These are phyloP conservation scores for Apophysomyces variabilis DNA, from an alignment of 371 early-diverging fungal species.

Conservation along the genomic window DNA sequence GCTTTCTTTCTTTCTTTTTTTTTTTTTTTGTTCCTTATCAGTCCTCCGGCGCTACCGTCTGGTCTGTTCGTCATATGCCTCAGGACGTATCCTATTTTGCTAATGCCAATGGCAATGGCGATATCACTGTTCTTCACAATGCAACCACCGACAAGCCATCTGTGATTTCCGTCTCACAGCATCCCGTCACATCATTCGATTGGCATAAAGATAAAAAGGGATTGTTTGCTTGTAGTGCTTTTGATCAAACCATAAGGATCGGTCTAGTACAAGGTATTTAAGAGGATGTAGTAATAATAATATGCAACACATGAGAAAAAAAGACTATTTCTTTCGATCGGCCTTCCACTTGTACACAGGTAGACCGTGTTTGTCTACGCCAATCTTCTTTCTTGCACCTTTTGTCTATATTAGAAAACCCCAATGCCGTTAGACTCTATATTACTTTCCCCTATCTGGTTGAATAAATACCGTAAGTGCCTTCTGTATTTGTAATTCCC, in stretches of 20 bases:
- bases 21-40: constrained; percentile 12
- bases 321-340: constrained; percentile 77
- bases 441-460: not conserved
- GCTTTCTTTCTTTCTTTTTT: not conserved
- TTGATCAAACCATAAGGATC: constrained; percentile 55
- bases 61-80: constrained; percentile 76
- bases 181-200: constrained; percentile 54
- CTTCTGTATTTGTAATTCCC: constrained; percentile 81
- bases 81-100: constrained; percentile 68
- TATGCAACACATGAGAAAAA: not conserved
- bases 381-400: constrained; percentile 84
- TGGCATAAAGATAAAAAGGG: constrained; percentile 59
- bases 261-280: constrained; percentile 44
- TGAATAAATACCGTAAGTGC: constrained; percentile 66
- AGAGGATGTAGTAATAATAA: not conserved
- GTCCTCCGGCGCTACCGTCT: constrained; percentile 67
- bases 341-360: constrained; percentile 92
- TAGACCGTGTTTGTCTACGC: constrained; percentile 80
- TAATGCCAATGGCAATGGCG: constrained; percentile 71
- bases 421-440: not conserved
- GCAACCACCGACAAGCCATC: constrained; percentile 9
- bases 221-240: constrained; percentile 54
- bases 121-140: constrained; percentile 51
- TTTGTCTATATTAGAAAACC: constrained; percentile 48
- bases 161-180: constrained; percentile 31